phyloP scores from a whole-genome alignment of 179 eudicot species.

The Vitellaria paradoxa region DNA sequence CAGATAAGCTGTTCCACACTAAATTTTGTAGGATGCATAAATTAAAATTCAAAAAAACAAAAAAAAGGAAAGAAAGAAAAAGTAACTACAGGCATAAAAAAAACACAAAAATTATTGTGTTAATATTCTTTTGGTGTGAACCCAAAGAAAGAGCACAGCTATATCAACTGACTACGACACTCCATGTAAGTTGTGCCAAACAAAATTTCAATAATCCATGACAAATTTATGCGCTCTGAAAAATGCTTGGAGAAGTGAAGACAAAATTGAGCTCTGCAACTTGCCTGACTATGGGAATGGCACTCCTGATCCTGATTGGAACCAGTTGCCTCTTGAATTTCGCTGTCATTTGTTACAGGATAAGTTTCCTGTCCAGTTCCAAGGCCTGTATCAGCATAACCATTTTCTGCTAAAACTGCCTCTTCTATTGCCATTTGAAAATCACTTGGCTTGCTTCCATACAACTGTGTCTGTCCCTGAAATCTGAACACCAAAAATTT shows the following conservation, averaged over 20 bases:
- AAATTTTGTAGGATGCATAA: background rate
- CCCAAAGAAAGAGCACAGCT: background rate
- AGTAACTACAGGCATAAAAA: background rate
- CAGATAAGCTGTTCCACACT: background rate
- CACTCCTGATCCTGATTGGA: slow-evolving; percentile 48
- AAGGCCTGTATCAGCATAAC: slow-evolving; percentile 38
- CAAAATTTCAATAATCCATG: background rate
- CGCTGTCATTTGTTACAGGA: slow-evolving; percentile 33
- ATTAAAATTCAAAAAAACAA: background rate
- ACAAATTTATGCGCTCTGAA: background rate
- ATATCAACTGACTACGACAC: background rate
- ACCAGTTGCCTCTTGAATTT: slow-evolving; percentile 45
- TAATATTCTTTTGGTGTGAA: background rate
- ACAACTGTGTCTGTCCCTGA: slow-evolving; percentile 88
- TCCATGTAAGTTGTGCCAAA: background rate
- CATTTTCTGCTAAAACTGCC: slow-evolving; percentile 81
- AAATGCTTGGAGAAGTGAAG: background rate
- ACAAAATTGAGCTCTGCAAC: slow-evolving; percentile 11
- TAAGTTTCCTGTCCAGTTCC: slow-evolving; percentile 29
- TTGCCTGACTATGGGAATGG: slow-evolving; percentile 46
- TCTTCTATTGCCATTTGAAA: slow-evolving; percentile 87
- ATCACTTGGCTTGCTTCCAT: slow-evolving; percentile 83
- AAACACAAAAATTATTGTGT: background rate
- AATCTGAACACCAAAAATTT: slow-evolving; percentile 44
- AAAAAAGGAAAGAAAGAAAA: background rate